Percentiles rank a stretch among this genome's conserved stretches.
Evolutionary conservation across 306 rosid species (phyloP).

Genomic region (Myrica gale): DNA sequence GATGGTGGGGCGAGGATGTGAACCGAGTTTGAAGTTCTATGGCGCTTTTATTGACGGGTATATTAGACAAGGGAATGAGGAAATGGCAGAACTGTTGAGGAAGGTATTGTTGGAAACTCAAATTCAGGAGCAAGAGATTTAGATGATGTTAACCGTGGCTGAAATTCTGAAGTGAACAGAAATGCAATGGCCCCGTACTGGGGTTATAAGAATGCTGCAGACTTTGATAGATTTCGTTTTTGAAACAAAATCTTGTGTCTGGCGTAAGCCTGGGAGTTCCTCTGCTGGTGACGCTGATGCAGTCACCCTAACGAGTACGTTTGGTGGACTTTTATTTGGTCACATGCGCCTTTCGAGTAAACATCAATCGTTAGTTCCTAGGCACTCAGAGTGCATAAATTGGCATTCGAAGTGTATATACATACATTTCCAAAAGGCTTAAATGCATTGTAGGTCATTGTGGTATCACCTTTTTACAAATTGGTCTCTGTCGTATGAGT

Average conservation of each 20-base stretch:
- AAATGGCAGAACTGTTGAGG: slow-evolving; percentile 55
- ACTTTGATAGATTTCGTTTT: background rate
- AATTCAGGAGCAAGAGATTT: slow-evolving; percentile 24
- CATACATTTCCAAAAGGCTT: too few species aligned
- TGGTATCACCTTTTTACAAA: too few species aligned
- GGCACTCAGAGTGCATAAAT: too few species aligned
- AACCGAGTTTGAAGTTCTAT: slow-evolving; percentile 49
- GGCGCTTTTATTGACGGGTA: slow-evolving; percentile 59
- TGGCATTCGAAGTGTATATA: too few species aligned
- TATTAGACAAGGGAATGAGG: slow-evolving; percentile 51
- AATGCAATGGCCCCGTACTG: background rate
- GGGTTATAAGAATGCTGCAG: background rate
- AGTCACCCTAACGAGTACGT: background rate
- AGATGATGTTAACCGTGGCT: background rate
- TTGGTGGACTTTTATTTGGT: too few species aligned
- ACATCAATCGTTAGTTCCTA: too few species aligned
- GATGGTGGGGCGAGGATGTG: slow-evolving; percentile 79
- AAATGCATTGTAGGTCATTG: too few species aligned
- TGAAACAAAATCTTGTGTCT: background rate
- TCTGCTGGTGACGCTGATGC: slow-evolving; percentile 13
- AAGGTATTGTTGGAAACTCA: slow-evolving; percentile 56
- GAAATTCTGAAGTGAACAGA: background rate
- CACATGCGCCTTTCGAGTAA: too few species aligned
- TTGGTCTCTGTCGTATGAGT: too few species aligned
- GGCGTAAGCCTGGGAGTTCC: background rate